Conservation (phyloP, 1,139 yeast genomes). For the Arxiozyma telluris region DNA sequence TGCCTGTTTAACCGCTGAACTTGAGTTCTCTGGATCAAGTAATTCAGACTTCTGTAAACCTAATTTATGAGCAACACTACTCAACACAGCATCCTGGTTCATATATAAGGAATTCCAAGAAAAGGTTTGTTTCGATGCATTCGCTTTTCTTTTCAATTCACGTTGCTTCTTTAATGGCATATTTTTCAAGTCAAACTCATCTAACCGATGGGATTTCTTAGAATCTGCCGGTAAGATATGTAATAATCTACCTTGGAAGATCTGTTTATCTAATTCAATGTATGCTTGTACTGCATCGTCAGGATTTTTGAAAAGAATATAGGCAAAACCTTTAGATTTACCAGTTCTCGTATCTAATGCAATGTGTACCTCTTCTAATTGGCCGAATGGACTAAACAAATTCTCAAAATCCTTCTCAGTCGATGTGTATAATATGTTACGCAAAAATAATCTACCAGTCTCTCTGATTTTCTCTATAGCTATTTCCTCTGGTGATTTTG, state of each 20-base stretch:
- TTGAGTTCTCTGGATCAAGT: conserved; percentile 78
- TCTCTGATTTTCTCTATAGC: conserved; percentile 44
- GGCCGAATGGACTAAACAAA: conserved; percentile 41
- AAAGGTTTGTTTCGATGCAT: conserved; percentile 77
- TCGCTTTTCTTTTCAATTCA: conserved; percentile 72
- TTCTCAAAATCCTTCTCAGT: conserved; percentile 68
- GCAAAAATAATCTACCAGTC: conserved; percentile 78
- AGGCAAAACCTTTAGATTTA: conserved; percentile 88
- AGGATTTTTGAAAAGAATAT: conserved; percentile 58
- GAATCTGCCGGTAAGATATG: conserved; percentile 83
- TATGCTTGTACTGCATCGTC: conserved; percentile 72
- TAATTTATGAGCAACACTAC: conserved; percentile 75
- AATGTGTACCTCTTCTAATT: conserved; percentile 71
- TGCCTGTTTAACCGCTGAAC: conserved; percentile 94
- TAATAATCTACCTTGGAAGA: conserved; percentile 87
- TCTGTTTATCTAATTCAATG: conserved; percentile 67
- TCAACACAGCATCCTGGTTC: conserved; percentile 87
- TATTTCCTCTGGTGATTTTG: conserved; percentile 37
- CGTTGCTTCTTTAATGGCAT: conserved; percentile 86
- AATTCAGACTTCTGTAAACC: conserved; percentile 78
- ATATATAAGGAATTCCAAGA: conserved; percentile 92
- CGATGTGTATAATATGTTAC: conserved; percentile 76
- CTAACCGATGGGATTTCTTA: conserved; percentile 69
- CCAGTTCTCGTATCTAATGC: conserved; percentile 89
- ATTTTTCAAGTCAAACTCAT: conserved; percentile 83